Percentiles rank a stretch among this genome's conserved stretches.
These are phyloP conservation scores for Peziza echinospora DNA, from an alignment of 495 filamentous ascomycete species.

Conservation along the genomic window DNA sequence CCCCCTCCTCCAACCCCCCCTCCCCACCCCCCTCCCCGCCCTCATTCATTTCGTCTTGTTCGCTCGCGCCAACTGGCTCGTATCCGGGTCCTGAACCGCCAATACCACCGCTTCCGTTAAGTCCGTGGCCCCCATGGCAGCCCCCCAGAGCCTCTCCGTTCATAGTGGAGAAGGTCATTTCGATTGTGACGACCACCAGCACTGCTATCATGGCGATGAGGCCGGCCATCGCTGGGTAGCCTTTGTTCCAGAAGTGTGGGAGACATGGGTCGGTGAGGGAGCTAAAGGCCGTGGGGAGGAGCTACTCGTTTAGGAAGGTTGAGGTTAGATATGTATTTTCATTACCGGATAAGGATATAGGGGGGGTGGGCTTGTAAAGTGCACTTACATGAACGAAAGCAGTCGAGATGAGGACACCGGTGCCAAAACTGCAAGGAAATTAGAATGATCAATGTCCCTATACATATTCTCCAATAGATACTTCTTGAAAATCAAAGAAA, in stretches of 20 bases:
- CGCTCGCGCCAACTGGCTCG: neutral
- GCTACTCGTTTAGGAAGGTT: too few species aligned
- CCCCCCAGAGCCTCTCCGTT: slow-evolving; percentile 16
- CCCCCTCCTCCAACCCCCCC: neutral
- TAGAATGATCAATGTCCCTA: too few species aligned
- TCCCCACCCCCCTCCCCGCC: neutral
- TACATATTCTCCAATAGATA: too few species aligned
- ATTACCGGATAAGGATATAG: slow-evolving; percentile 47
- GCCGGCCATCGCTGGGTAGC: slow-evolving; percentile 56
- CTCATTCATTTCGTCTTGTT: neutral
- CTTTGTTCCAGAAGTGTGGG: slow-evolving; percentile 47
- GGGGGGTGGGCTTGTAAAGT: slow-evolving; percentile 25
- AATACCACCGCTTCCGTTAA: neutral
- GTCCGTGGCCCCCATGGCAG: slow-evolving; percentile 10
- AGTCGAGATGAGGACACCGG: slow-evolving; percentile 70
- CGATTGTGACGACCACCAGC: slow-evolving; percentile 50
- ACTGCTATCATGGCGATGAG: slow-evolving; percentile 60
- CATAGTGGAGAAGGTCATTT: slow-evolving; percentile 47
- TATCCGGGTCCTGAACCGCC: neutral
- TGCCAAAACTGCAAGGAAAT: slow-evolving; percentile 51
- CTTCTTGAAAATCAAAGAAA: too few species aligned
- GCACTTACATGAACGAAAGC: slow-evolving; percentile 59
- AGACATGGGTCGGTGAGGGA: slow-evolving; percentile 67
- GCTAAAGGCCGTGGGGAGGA: slow-evolving; percentile 60
- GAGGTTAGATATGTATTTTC: slow-evolving; percentile 52